Evolutionary conservation across 805 yeast genomes (phyloP), one percentile per base, ranked within the genome.

Genomic region (Candida silvatica): DNA sequence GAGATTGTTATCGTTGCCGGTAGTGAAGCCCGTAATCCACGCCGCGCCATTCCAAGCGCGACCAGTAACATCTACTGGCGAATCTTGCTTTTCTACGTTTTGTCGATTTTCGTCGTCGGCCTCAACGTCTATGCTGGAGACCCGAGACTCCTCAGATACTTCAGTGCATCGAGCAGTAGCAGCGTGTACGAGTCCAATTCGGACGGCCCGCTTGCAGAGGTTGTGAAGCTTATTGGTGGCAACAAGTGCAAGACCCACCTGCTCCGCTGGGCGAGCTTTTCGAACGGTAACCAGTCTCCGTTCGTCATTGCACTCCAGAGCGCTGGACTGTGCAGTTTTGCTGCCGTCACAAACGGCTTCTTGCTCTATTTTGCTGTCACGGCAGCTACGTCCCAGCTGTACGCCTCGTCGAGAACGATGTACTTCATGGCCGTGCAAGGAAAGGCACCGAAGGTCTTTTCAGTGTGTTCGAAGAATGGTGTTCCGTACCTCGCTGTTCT

Each of bases 1-100:
- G 94, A 84, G 45, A 76, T 80, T 52, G 88, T 85, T 9, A 76
- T 83, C 43, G 74, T 83, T 36, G 90, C 92, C 3, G 86, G 90
- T 5, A 83, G 88, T 54, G 95, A 84, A 54, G 82, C 88, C n/a
- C 65, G 78, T 40, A 78, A 81, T 44, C 94, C 95, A 4, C 64
- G 92, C 43, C 74, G 68, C 41, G 77, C 90, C 0, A 63, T 84
- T 14, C 94, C 94, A 1, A 67, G 77, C 8, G 90, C 92, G 1
- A 81, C 88, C 3, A 76, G 68, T 45, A 66, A 80, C 45, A 84
- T 82, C 3, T 81, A 82, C 51, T 79, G 82, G 68, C 63, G 88
- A 47, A 71, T 84, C 25, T 47, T 79, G 4, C 35, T 80, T 1
- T 70, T 82, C 43, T 84, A 83, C 54, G 54, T 82, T 31, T 51